phyloP scores from a whole-genome alignment of 139 green algal species.

The Chlorella sorokiniana region DNA sequence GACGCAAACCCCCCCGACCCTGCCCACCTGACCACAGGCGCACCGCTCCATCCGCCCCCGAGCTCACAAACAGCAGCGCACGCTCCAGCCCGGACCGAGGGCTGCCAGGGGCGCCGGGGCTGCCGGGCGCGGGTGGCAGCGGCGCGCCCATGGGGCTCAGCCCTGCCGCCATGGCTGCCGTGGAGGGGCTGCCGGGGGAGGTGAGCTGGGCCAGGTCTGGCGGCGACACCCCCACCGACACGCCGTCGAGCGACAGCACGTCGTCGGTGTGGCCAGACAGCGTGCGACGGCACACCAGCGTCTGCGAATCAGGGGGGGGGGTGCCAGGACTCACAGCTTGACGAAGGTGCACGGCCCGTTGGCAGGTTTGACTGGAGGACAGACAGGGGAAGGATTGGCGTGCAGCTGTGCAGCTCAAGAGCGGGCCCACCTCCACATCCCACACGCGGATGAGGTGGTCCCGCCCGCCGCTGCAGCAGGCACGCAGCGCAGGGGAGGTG shows the following conservation, averaged over 20 bases:
- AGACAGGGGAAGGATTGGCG: too few species aligned
- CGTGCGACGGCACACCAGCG: constrained; percentile 83
- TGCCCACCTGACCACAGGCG: constrained; percentile 67
- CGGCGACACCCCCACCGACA: neutral
- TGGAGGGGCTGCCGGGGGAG: constrained; percentile 7
- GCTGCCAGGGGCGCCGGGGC: neutral
- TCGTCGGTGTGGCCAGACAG: constrained; percentile 86
- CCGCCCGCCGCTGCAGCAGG: constrained; percentile 62
- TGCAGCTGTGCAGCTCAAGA: neutral
- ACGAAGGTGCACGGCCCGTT: too few species aligned
- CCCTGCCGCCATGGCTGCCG: neutral
- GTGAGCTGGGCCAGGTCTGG: constrained; percentile 7
- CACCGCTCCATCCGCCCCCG: constrained; percentile 79
- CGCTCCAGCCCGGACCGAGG: constrained; percentile 9
- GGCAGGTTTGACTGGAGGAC: too few species aligned
- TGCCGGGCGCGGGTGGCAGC: neutral
- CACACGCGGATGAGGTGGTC: constrained; percentile 88
- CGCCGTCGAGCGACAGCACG: constrained; percentile 64
- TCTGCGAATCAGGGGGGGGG: constrained; percentile 84
- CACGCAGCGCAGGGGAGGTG: neutral
- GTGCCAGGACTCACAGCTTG: too few species aligned
- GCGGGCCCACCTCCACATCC: constrained; percentile 15
- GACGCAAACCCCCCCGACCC: neutral
- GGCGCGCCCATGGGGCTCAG: neutral
- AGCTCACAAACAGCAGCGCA: constrained; percentile 67